Base-by-base conservation (phyloP, 768 basidiomycete species). In the Amanita rimosa region DNA sequence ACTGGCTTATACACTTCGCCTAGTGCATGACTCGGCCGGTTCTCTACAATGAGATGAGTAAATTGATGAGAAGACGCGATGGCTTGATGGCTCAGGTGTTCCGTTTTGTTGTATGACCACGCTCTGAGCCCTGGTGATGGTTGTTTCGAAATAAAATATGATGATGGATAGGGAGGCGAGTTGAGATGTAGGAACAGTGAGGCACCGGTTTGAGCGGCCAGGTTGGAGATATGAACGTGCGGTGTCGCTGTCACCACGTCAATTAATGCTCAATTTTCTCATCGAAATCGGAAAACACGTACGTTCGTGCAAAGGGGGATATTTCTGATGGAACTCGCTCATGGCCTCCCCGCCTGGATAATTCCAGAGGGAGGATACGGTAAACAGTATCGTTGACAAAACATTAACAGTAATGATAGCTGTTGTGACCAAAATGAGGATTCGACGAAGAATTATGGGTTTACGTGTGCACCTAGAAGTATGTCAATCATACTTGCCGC, bases 291-390 rank as follows among this genome's bases (percentile, higher is more conserved):
- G 13, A 31, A 37, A 41, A n/a, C 9, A 6, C 47, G 11, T 41
- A 48, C 47, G 39, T 41, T 48, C 33, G 13, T 48, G 27, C 14
- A 29, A 29, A 16, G 47, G 24, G 17, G 38, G 62, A 48, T 73
- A 76, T 21, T 67, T 60, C 35, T 68, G 55, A 53, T 95, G 85
- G 53, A 96, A 76, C 0, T 63, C 52, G 0, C 62, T 56, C 44
- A 96, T 65, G 0, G 93, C 87, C 9, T 72, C 61, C 0, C 92
- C 93, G 1, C 96, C 96, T 1, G 96, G 92, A 59, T 99, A 98
- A 63, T 98, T 99, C 43, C 60, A 58, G 26, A 72, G 67, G 1
- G 90, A 91, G 0, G 84, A 70, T 43, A 57, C 58, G 0, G 78
- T 76, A 8, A 78, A 68, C 26, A 86, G 52, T 6, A 61, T 44